Conservation (phyloP, 108 stramenopile genomes). For the Skeletonema tropicum region DNA sequence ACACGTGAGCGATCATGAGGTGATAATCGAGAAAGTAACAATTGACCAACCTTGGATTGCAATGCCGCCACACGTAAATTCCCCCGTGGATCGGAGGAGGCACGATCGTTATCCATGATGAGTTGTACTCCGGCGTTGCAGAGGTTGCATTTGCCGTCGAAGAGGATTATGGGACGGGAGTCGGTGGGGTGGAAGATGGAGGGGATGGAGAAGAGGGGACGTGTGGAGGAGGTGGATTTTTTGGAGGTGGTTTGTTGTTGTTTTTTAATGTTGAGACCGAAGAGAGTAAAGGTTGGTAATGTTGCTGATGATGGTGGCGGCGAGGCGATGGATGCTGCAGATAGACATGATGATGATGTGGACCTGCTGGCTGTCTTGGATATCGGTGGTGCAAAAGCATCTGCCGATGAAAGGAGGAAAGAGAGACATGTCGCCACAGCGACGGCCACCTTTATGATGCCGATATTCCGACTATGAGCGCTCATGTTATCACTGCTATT, state of each 20-base stretch:
- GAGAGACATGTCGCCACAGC: background rate
- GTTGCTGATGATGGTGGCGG: background rate
- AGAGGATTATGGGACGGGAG: constrained; percentile 66
- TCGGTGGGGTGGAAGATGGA: constrained; percentile 40
- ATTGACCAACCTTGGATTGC: constrained; percentile 37
- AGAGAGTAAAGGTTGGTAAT: background rate
- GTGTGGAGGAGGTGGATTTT: no score
- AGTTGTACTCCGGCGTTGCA: constrained; percentile 72
- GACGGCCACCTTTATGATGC: background rate
- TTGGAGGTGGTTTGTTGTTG: background rate
- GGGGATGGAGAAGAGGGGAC: constrained; percentile 38
- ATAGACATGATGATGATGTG: background rate
- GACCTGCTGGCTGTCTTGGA: background rate
- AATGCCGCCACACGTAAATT: constrained; percentile 52
- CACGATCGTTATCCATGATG: constrained; percentile 59
- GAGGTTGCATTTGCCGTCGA: constrained; percentile 77
- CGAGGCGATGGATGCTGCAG: background rate
- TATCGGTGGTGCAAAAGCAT: background rate
- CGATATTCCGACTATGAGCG: background rate
- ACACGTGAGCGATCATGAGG: background rate
- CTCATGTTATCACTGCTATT: background rate
- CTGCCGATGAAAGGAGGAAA: background rate
- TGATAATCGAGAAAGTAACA: constrained; percentile 30
- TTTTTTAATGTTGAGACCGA: background rate
- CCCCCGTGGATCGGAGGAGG: constrained; percentile 30